Evolutionary conservation across 169 alveolate species (phyloP), one percentile per base, ranked within the genome.

Genomic region (Babesia ovis): DNA sequence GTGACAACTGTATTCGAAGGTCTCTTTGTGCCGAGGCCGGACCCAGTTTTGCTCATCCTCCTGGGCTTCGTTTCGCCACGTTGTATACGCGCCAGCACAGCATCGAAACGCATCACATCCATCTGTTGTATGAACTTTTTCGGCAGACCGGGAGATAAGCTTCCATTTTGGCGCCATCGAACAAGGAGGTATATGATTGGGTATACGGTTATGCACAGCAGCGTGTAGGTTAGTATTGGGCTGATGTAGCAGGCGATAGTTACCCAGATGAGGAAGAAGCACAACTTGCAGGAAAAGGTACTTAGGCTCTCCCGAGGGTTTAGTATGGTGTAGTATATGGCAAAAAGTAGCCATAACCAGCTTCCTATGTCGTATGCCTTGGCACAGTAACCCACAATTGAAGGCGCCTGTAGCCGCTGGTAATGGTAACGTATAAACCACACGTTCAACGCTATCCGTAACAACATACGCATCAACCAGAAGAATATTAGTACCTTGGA

Each of bases 21-120:
- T 1, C 0, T 1, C 45, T 0, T 8, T 20, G 3, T 3, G 45
- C 27, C 37, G 20, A 12, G 20, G 0, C 16, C 45, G 45, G 48
- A 14, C 48, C 3, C 23, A 14, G 66, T 31, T 3, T 8, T 3
- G 59, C 32, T 27, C 18, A 18, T 20, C 35, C 1, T 23, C 35
- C 22, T 3, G 8, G 31, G 35, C 42, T 18, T 41, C 25, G 74
- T 27, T n/a, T 64, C 61, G 5, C 62, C 74, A 0, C 35, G 6
- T 27, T 27, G n/a, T 14, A 64, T 22, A 9, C 61, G 74, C n/a
- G 18, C 34, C 2, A 48, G 29, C n/a, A 77, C 82, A 34, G 77
- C 83, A 20, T 82, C 64, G 64, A 77, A 84, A 43, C 72, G 68
- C 25, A 69, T 64, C 16, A 84, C 85, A 57, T 75, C 60, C 66